These are phyloP conservation scores for Mariannaea elegans DNA, from an alignment of 2,329 filamentous ascomycete genomes.

Conservation along the genomic window DNA sequence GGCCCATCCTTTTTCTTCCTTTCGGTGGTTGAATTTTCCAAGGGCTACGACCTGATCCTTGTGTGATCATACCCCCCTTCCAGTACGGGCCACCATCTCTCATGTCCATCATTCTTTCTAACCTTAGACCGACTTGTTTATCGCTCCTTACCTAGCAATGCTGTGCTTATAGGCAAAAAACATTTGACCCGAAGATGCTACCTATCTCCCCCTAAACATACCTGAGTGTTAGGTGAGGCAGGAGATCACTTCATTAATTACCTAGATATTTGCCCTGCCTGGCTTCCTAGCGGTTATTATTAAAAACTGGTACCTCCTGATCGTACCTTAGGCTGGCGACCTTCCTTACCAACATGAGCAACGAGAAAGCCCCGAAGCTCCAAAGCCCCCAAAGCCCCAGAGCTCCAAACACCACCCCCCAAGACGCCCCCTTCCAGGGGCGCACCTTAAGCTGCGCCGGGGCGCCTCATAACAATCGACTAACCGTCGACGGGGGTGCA, in stretches of 20 bases:
- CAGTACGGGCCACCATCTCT: background rate
- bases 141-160: background rate
- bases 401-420: background rate
- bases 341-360: constrained; percentile 1
- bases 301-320: too few relatives aligned
- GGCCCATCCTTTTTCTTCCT: constrained; percentile 5
- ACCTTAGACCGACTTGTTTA: background rate
- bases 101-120: constrained; percentile 10
- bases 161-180: too few relatives aligned
- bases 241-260: too few relatives aligned
- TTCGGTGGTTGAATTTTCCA: constrained; percentile 4
- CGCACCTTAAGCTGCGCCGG: constrained; percentile 37
- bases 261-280: too few relatives aligned
- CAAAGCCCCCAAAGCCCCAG: constrained; percentile 1
- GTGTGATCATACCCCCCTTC: constrained; percentile 6
- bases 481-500: constrained; percentile 38
- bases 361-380: background rate
- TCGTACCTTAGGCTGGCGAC: background rate
- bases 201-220: too few relatives aligned
- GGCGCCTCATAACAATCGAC: constrained; percentile 38
- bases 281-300: too few relatives aligned
- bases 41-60: constrained; percentile 7
- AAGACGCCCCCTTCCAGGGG: constrained; percentile 21
- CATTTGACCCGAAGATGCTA: background rate
- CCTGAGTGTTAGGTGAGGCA: too few relatives aligned